These are phyloP conservation scores for Trypanosoma scelopori DNA, from an alignment of 208 protist species.

Conservation along the genomic window DNA sequence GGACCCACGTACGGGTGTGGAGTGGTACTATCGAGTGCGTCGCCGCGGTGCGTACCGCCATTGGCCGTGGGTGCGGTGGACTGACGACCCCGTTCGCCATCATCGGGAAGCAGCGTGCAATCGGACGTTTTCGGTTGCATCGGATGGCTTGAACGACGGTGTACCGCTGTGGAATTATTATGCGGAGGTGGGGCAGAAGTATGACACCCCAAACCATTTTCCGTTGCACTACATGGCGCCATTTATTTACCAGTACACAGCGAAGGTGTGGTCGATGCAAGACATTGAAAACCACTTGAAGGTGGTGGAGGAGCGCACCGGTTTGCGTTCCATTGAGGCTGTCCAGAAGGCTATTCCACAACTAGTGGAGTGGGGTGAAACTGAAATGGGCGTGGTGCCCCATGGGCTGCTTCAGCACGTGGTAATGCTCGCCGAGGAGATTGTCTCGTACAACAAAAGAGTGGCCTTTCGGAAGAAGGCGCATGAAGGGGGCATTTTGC, in stretches of 20 bases:
- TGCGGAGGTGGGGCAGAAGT: slow-evolving; percentile 64
- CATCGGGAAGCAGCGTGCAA: slow-evolving; percentile 46
- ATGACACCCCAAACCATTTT: slow-evolving; percentile 64
- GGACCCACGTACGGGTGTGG: slow-evolving; percentile 67
- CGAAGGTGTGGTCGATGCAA: slow-evolving; percentile 50
- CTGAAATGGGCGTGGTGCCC: slow-evolving; percentile 33
- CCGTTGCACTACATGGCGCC: slow-evolving; percentile 60
- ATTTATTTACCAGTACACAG: slow-evolving; percentile 80
- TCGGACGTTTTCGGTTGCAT: slow-evolving; percentile 47
- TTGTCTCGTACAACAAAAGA: slow-evolving; percentile 54
- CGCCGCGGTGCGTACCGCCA: slow-evolving; percentile 65
- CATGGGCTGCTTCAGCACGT: slow-evolving; percentile 63
- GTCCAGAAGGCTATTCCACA: slow-evolving; percentile 23
- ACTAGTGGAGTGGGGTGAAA: slow-evolving; percentile 32
- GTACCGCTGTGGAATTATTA: slow-evolving; percentile 80
- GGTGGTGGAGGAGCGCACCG: slow-evolving; percentile 41
- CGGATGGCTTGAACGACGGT: slow-evolving; percentile 42
- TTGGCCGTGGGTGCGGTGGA: slow-evolving; percentile 77
- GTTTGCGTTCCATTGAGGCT: slow-evolving; percentile 50
- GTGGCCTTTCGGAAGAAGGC: slow-evolving; percentile 38
- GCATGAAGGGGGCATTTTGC: slow-evolving; percentile 49
- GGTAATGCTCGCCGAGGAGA: slow-evolving; percentile 51
- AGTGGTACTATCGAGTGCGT: slow-evolving; percentile 79
- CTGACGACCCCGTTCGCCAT: slow-evolving; percentile 68
- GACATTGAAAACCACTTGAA: slow-evolving; percentile 49